Base-by-base conservation (phyloP, 2,329 filamentous ascomycete species). In the Metarhizium humberi region DNA sequence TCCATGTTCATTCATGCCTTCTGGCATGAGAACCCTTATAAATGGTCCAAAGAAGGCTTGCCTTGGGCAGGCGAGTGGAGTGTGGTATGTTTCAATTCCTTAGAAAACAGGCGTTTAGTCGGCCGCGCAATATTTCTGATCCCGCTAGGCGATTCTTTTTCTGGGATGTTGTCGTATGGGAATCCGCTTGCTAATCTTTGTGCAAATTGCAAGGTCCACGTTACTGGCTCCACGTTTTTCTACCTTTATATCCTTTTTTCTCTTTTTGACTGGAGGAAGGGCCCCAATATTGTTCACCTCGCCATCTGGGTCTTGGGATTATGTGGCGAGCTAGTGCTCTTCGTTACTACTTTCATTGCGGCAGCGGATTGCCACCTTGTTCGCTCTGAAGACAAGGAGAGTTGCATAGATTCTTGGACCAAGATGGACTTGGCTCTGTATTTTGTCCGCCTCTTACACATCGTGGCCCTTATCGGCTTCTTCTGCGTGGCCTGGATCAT, bases 171-270 rank as follows among this genome's bases (percentile, higher is more conserved):
- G 10, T 34, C 32, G 32, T 34, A 42, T 16, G 14, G 20, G 2
- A 16, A 32, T 8, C 13, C n/a, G 34, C 6, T 48, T 30, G 13
- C n/a, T 49, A 16, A 51, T 25, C 13, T 13, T 14, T 48, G 6
- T 16, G 20, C 45, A 20, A 30, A 30, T 29, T 20, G 11, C 6
- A 64, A 96, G 91, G 86, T 95, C 66, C 95, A 95, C 70, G 77
- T 95, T 59, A 81, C 90, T 55, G 90, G 87, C 54, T 87, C 89
- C 48, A 87, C 91, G 61, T 96, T 95, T 76, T 84, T 94, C 60
- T 94, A 95, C 74, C 80, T 88, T 51, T 85, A 96, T 62, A 81
- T 96, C 61, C 79, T 95, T 61, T 87, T 96, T 65, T 91, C 91
- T 34, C 80, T 97, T 56, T 78, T 95, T 64, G 92, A 96, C 69